Evolutionary conservation across 139 green algal species (phyloP).

Genomic region (Chloropicon primus): DNA sequence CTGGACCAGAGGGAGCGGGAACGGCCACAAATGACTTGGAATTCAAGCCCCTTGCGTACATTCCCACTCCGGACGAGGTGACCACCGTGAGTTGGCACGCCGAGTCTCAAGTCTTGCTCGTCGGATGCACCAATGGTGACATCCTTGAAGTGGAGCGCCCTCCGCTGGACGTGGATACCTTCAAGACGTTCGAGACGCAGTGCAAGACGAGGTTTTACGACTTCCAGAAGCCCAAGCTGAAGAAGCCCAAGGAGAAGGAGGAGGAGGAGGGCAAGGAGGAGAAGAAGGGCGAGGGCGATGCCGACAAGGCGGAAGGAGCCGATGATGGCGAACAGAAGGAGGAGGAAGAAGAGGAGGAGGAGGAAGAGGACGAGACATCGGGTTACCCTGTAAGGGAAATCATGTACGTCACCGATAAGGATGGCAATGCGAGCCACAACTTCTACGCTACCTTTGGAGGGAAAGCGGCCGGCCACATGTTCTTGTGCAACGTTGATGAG

Average conservation of each 20-base stretch:
- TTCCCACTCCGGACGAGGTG: background rate
- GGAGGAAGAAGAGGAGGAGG: background rate
- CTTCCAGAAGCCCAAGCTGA: conserved; percentile 20
- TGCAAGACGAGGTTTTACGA: background rate
- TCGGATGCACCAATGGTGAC: conserved; percentile 26
- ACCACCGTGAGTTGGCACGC: conserved; percentile 22
- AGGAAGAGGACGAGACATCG: background rate
- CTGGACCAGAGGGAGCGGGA: background rate
- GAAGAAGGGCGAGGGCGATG: conserved; percentile 3
- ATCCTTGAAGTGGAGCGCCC: conserved; percentile 24
- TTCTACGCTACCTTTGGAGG: conserved; percentile 9
- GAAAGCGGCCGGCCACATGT: conserved; percentile 1
- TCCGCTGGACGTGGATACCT: conserved; percentile 5
- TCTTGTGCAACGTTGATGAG: background rate
- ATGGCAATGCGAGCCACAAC: background rate
- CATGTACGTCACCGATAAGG: background rate
- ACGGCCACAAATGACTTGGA: background rate
- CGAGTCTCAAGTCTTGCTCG: conserved; percentile 22
- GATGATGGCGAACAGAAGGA: background rate
- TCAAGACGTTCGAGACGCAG: conserved; percentile 4
- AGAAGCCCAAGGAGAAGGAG: conserved; percentile 18
- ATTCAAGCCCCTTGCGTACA: background rate
- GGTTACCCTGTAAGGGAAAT: background rate
- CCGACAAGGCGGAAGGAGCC: conserved; percentile 1
- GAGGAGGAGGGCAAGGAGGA: conserved; percentile 6